phyloP scores from a whole-genome alignment of 2,329 filamentous ascomycete genomes.

The Fusarium nisikadoi region DNA sequence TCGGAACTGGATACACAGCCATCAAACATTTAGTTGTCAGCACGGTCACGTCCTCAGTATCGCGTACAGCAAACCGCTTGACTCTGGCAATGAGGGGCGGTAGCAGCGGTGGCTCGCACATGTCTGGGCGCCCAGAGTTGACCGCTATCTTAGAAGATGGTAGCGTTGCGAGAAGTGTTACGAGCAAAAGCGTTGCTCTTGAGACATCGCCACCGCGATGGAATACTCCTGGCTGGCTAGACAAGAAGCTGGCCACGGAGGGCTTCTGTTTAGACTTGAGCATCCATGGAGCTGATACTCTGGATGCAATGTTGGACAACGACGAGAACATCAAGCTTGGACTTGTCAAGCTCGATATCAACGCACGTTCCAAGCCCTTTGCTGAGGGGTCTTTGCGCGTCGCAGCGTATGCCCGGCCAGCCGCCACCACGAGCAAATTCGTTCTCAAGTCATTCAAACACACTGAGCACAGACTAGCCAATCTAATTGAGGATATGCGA shows the following conservation, averaged over 20 bases:
- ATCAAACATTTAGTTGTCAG: conserved; percentile 20
- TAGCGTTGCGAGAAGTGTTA: background rate
- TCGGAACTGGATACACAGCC: conserved; percentile 4
- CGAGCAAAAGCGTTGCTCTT: background rate
- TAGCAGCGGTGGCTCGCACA: background rate
- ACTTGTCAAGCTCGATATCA: conserved; percentile 47
- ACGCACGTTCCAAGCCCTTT: conserved; percentile 40
- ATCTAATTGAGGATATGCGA: conserved; percentile 53
- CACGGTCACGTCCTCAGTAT: conserved; percentile 24
- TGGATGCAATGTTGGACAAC: conserved; percentile 50
- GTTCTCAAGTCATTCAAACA: conserved; percentile 51
- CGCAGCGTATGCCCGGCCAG: conserved; percentile 46
- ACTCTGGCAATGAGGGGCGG: background rate
- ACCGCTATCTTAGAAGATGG: background rate
- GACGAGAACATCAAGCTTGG: conserved; percentile 51
- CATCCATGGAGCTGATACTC: conserved; percentile 40
- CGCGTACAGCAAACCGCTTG: conserved; percentile 17
- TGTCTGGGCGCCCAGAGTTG: background rate
- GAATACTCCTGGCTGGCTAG: background rate
- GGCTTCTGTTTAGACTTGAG: conserved; percentile 47
- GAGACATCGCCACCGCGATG: background rate
- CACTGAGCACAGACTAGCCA: conserved; percentile 35
- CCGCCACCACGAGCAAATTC: conserved; percentile 34
- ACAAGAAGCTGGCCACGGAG: conserved; percentile 7
- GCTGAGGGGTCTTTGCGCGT: conserved; percentile 48